These are phyloP conservation scores for Phytophthora syringae DNA, from an alignment of 352 stramenopile species.

Conservation along the genomic window DNA sequence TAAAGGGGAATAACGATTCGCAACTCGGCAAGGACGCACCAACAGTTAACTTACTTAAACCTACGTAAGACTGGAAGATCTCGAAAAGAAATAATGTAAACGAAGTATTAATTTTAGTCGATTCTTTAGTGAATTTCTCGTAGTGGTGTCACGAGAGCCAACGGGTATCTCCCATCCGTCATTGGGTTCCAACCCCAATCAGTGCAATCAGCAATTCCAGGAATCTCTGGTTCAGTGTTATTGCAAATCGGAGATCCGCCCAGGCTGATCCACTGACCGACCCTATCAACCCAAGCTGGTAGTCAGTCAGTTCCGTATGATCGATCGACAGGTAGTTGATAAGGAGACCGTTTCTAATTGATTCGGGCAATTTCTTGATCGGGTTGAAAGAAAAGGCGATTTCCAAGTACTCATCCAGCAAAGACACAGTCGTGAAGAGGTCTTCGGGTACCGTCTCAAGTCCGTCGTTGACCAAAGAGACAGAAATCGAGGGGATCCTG, in stretches of 20 bases:
- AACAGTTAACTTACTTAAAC: no score
- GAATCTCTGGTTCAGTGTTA: not conserved
- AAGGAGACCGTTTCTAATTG: conserved; percentile 18
- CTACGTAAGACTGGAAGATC: no score
- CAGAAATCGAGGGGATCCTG: conserved; percentile 16
- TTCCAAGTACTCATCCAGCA: conserved; percentile 31
- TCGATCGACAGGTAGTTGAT: conserved; percentile 46
- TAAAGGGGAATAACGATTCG: no score
- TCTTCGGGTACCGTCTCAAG: conserved; percentile 29
- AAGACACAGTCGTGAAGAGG: conserved; percentile 21
- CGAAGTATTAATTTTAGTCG: no score
- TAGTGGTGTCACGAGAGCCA: conserved; percentile 10
- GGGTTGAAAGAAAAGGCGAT: conserved; percentile 41
- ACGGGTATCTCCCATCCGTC: conserved; percentile 20
- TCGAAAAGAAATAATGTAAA: no score
- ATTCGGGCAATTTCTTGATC: conserved; percentile 33
- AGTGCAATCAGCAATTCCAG: conserved; percentile 7
- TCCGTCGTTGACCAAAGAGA: conserved; percentile 44
- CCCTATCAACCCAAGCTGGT: conserved; percentile 41
- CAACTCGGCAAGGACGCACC: no score
- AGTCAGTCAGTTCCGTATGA: conserved; percentile 30
- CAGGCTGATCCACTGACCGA: conserved; percentile 13
- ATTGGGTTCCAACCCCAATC: conserved; percentile 27
- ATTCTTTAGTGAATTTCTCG: conserved; percentile 16
- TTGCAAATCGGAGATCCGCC: conserved; percentile 23